A percentile compares a stretch with the other conserved stretches of the same genome.
Conservation (phyloP, 768 basidiomycete species). For the Hebeloma cylindrosporum region DNA sequence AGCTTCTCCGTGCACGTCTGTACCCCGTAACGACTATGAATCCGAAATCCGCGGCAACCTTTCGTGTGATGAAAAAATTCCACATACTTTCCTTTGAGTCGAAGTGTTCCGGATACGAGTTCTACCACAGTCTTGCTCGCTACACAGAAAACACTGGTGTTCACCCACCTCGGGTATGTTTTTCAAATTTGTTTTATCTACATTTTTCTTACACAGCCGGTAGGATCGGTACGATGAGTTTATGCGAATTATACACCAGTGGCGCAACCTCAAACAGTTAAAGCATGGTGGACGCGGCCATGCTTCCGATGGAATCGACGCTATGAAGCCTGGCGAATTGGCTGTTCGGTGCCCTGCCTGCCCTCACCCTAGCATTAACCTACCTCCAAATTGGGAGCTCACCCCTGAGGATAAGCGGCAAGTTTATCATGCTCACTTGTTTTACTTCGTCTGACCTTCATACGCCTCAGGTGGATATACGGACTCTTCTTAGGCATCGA, state of each 20-base stretch:
- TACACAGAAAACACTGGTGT: conserved; percentile 27
- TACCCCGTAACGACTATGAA: conserved; percentile 30
- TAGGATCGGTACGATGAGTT: conserved; percentile 31
- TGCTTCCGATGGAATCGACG: conserved; percentile 14
- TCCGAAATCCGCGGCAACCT: conserved; percentile 29
- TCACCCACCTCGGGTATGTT: conserved; percentile 13
- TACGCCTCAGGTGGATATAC: conserved; percentile 22
- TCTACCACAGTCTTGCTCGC: conserved; percentile 24
- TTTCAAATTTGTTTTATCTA: not conserved
- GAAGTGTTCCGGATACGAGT: conserved; percentile 31
- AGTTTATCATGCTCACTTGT: conserved; percentile 3
- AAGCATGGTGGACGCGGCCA: conserved; percentile 29
- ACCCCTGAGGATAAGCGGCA: conserved; percentile 12
- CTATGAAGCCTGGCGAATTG: conserved; percentile 23
- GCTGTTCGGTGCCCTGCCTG: conserved; percentile 33
- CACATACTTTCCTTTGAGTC: conserved; percentile 28
- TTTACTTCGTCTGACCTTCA: not conserved
- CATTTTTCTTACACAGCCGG: conserved; percentile 18
- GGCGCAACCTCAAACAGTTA: conserved; percentile 21
- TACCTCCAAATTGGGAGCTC: conserved; percentile 23
- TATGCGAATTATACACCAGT: conserved; percentile 23
- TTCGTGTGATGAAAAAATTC: conserved; percentile 23
- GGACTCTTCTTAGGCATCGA: conserved; percentile 24
- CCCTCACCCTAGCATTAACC: conserved; percentile 29
- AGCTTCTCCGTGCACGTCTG: conserved; percentile 29